Evolutionary conservation across 805 yeast species (phyloP), one percentile per base, ranked within the genome.

Genomic region (Ascoidea tarda): DNA sequence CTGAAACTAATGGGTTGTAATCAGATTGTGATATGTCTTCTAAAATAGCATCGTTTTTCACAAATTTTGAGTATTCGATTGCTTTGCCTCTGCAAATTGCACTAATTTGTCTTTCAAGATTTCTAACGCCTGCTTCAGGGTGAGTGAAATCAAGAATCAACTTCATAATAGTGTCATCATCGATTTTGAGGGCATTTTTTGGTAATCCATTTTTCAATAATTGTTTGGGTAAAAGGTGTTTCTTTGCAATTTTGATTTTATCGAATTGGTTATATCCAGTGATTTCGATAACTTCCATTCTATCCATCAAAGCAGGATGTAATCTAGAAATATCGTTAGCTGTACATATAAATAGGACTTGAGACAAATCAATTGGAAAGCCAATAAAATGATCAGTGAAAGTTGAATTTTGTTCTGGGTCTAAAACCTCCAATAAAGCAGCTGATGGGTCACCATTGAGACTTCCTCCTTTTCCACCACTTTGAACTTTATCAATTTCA

Each of bases 361-460:
- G 86, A 5, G 95, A 84, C 57, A 88, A 68, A 62, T 88, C 96
- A 21, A 88, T 73, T 0, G 96, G 95, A 67, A 88, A 84, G 5
- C 93, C 93, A 52, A 88, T 66, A 63, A 85, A 88, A 63, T 87
- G 95, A 66, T 88, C 96, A 46, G 76, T 77, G 66, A 87, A 88
- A 38, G 78, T 71, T 44, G 70, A 66, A 65, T 88, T 88, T 63
- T 88, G 96, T 63, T 88, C 96, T 0, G 96, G 96, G 61, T 88
- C 96, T 55, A 88, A 72, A 0, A 88, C 90, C 65, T 88, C 96
- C 55, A 88, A 72, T 59, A 88, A 71, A 0, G 96, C 96, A 44
- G 95, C 95, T 16, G 89, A 83, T 1, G 96, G 96, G 60, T 88
- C 96, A 6, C 96, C 96, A 59, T 82, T 81, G 49, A 66, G 67